Base-by-base conservation (phyloP, 139 green algal species). In the Deuterostichococcus epilithicus region DNA sequence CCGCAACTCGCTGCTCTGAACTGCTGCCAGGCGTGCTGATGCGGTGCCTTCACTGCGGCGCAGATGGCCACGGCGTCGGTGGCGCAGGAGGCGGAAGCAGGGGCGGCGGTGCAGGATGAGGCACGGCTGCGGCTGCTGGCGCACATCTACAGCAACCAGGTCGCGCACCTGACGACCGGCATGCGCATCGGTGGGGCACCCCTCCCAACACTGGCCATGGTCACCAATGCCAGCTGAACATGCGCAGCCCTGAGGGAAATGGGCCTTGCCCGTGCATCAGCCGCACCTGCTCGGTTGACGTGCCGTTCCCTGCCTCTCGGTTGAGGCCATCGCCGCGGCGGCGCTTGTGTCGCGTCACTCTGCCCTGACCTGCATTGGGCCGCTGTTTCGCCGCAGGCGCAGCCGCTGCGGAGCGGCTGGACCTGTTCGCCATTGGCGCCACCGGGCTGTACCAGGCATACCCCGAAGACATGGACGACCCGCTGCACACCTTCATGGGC, bases 111-210 rank as follows among this genome's bases (percentile, higher is more conserved):
- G 47, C 28, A 63, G 52, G 72, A 32, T 30, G 37, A 37, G 35
- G 38, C 32, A 22, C 30, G 25, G 25, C 70, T 37, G 71, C 77
- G 78, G 72, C 66, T 82, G 33, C 23, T 82, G 33, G 72, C 78
- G 13, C 74, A 75, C 36, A 68, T 47, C 15, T 82, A 82, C 70
- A 36, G 32, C 34, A 13, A 78, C n/a, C 66, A 78, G 37, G 65
- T 82, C n/a, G 44, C 78, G 23, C 72, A 82, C 71, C 63, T 82
- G 37, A 82, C 72, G 5, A 78, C 72, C 20, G 78, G 78, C 42
- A 78, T 78, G 72, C 72, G 78, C 18, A 82, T 82, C 34, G 78
- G 52, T 63, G 20, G 18, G 52, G n/a, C n/a, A n/a, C n/a, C n/a
- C n/a, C n/a, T n/a, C n/a, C n/a, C n/a, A n/a, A n/a, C n/a, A n/a